These are phyloP conservation scores for Capronia epimyces DNA, from an alignment of 2,329 filamentous ascomycete species.

Conservation along the genomic window DNA sequence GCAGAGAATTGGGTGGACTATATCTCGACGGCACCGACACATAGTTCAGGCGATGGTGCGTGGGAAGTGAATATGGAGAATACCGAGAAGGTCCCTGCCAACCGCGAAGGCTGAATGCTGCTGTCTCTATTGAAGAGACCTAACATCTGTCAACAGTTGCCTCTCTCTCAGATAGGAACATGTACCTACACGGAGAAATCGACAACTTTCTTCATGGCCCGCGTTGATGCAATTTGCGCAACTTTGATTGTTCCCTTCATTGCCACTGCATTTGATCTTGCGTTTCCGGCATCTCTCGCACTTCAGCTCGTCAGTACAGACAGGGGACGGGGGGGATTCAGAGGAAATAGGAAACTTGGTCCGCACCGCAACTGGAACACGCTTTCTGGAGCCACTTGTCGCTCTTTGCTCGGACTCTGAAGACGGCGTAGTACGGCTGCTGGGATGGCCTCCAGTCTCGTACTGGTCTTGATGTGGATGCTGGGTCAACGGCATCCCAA, in stretches of 20 bases:
- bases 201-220: conserved; percentile 55
- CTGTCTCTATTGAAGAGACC: conserved; percentile 17
- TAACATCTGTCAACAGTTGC: conserved; percentile 5
- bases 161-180: background rate
- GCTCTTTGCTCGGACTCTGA: conserved; percentile 28
- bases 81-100: conserved; percentile 19
- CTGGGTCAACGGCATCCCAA: conserved; percentile 25
- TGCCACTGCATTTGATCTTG: conserved; percentile 92
- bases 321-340: background rate
- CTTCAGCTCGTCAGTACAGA: conserved; percentile 43
- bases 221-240: conserved; percentile 79
- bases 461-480: conserved; percentile 22
- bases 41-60: conserved; percentile 17
- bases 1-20: conserved; percentile 9
- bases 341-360: background rate
- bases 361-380: conserved; percentile 33
- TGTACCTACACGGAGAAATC: conserved; percentile 66
- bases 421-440: conserved; percentile 22
- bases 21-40: conserved; percentile 17
- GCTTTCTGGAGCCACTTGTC: conserved; percentile 27
- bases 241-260: conserved; percentile 67
- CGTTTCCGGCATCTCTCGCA: conserved; percentile 84
- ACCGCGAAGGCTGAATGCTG: conserved; percentile 4
- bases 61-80: conserved; percentile 19
- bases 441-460: conserved; percentile 16